Base-by-base conservation (phyloP, 495 filamentous ascomycete species). In the Annulohypoxylon maeteangense region DNA sequence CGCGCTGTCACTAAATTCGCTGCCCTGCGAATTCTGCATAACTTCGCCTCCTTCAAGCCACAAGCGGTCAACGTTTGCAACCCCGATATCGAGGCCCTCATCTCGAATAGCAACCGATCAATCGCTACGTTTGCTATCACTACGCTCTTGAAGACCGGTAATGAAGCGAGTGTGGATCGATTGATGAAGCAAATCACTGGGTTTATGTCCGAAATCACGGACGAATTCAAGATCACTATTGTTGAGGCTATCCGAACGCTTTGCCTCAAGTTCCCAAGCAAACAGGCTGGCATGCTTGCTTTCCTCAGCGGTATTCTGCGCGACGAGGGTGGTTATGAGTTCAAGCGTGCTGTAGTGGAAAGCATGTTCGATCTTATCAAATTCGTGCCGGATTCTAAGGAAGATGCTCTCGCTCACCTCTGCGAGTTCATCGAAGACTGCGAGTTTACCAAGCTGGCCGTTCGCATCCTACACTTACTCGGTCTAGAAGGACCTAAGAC, bases 371-470 rank as follows among this genome's bases (percentile, higher is more conserved):
- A 99, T 78, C 85, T 99, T 45, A 99, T 99, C 81, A 97, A 98
- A 76, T 99, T 98, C 78, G 95, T 98, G 4, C 95, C 96, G 3
- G 95, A 97, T 42, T 96, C 93, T 72, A 97, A 96, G 82, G 95
- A 98, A 83, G 96, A 99, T 76, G 94, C 96, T 20, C 89, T 99
- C 36, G 93, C 94, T 12, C 95, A 98, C 77, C 88, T 99, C 14
- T 98, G 95, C 82, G 95, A 99, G 77, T 99, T 99, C 80, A 98
- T 99, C 70, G 95, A 99, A 80, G 95, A 99, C 78, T 99, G 95
- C 85, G 95, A 99, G 75, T 99, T 98, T 79, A 98, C 95, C 16
- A 99, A 99, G 82, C 87, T 99, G 58, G 95, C 96, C 36, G 95
- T 99, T 53, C 89, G 96, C 47, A 93, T 98, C 67, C 83, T 99